Base-by-base conservation (phyloP, 257 asterid genomes). In the Craterostigma plantagineum region DNA sequence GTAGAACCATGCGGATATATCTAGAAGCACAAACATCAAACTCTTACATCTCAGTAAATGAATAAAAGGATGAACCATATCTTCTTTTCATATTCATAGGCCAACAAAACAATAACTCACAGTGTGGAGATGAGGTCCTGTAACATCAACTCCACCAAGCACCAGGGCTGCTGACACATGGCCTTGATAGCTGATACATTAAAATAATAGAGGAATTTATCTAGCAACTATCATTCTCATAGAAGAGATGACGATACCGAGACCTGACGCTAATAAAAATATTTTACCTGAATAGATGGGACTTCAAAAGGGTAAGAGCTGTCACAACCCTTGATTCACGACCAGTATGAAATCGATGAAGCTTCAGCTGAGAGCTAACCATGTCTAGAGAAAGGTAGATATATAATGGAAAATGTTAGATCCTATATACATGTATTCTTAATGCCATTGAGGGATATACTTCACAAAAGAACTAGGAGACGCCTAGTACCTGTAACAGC, bases 1-100 rank as follows among this genome's bases (percentile, higher is more conserved):
- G 97, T 87, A 37, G 97, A 87, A 59, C 97, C 97, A 63, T 87
- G 97, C 4, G 97, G 97, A 65, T 87, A 87, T 46, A 87, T 87
- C 97, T 87, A 65, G 30, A 54, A 41, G 55, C 10, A 34, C 37
- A 43, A 16, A 54, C 42, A 56, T 51, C 34, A 18, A 54, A 35
- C 59, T 43, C 52, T 47, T 47, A 49, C 45, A n/a, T n/a, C 47
- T 12, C 14, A 16, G n/a, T n/a, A n/a, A n/a, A n/a, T n/a, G n/a
- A n/a, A 34, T 14, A 12, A 35, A 36, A 39, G 49, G 7, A 18
- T 3, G 16, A 23, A 23, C 6, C 30, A 23, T 23, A 2, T 23
- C 30, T 23, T 2, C 30, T 23, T 23, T 23, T 23, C 30, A n/a
- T n/a, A n/a, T n/a, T n/a, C n/a, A 23, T 6, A 23, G 30, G 30